Base-by-base conservation (phyloP, 2,329 filamentous ascomycete species). In the Talaromyces sp. region DNA sequence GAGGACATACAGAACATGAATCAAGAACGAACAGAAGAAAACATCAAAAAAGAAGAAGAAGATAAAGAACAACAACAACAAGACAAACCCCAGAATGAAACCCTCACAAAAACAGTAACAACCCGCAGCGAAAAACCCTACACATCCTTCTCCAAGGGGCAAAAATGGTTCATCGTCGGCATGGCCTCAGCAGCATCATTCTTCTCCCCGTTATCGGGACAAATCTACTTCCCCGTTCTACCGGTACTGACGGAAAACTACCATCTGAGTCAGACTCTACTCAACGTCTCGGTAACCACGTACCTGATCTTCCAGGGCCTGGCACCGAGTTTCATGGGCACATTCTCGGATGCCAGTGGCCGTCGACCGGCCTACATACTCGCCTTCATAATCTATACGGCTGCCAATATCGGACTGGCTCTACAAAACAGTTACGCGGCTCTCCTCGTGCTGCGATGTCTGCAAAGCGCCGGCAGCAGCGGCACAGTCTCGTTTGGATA, bases 401-500 rank as follows among this genome's bases (percentile, higher is more conserved):
- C 73, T 46, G 82, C 81, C 59, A 84, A 84, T 64, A 81, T 85
- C 25, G 83, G 82, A 0, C 72, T 86, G 2, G 83, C 83, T 13
- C 66, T 85, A n/a, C 82, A 85, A 64, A 73, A 79, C 31, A 75
- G 80, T 65, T 85, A 82, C 56, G 75, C 78, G 1, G 81, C 84
- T 0, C 71, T 89, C 19, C 66, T 88, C 33, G 75, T 87, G 2
- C 71, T 89, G 8, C 79, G 86, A 0, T 84, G 82, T 72, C 59
- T 87, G 2, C 86, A 89, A 65, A 84, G 83, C 33, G 77, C 78
- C 0, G 86, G 87, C 0, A 87, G 83, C 67, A 86, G 84, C 64
- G 85, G 85, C 0, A 88, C 87, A 0, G 77, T 91, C n/a, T 86
- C 89, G 0, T 76, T 94, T 1, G 84, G 83, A 0, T 87, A 82